Evolutionary conservation across 352 stramenopile genomes (phyloP).

Genomic region (Pythium dissotocum): DNA sequence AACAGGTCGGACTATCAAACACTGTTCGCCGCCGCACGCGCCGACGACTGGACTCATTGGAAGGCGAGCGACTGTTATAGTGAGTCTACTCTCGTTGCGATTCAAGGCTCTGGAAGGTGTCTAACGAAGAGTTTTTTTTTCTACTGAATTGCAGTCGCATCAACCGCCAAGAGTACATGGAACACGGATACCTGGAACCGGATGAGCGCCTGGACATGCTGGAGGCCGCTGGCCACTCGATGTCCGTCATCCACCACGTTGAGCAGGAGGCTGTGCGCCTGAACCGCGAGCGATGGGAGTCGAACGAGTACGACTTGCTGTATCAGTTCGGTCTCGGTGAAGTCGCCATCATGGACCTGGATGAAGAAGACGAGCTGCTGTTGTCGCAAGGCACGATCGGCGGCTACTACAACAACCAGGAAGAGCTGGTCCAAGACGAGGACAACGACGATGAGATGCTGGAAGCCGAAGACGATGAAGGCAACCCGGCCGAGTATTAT

Average conservation of each 20-base stretch:
- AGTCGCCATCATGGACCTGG: constrained; percentile 58
- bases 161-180: constrained; percentile 79
- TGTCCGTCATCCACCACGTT: constrained; percentile 63
- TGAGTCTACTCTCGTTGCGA: constrained; percentile 18
- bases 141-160: constrained; percentile 39
- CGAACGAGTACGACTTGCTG: constrained; percentile 84
- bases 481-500: constrained; percentile 43
- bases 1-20: constrained; percentile 67
- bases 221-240: constrained; percentile 62
- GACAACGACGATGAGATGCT: constrained; percentile 45
- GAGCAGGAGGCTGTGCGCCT: constrained; percentile 71
- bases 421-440: constrained; percentile 22
- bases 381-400: constrained; percentile 31
- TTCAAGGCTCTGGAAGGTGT: neutral
- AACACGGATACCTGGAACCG: constrained; percentile 76
- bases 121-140: constrained; percentile 3
- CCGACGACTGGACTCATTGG: constrained; percentile 62
- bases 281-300: constrained; percentile 83
- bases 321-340: constrained; percentile 80
- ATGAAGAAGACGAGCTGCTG: constrained; percentile 52
- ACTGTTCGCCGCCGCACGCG: constrained; percentile 66
- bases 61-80: constrained; percentile 56
- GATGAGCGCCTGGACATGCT: constrained; percentile 79
- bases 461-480: constrained; percentile 43
- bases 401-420: constrained; percentile 9